Evolutionary conservation across 163 green algal genomes (phyloP).

Genomic region (Coccomyxa subellipsoidea): DNA sequence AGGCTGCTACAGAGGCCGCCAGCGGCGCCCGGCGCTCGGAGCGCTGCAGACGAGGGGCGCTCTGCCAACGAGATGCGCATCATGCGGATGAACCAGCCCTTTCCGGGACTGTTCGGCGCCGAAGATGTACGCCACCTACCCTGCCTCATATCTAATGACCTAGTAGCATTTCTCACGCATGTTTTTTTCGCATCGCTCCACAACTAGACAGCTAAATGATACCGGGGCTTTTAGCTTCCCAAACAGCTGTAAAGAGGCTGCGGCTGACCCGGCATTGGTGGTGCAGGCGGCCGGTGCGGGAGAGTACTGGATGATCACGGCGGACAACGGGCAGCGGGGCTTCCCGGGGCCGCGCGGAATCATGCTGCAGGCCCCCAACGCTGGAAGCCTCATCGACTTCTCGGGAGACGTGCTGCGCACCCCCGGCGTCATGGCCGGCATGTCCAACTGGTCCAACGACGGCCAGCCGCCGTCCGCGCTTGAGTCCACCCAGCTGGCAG

Average conservation of each 20-base stretch:
- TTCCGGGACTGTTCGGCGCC: not conserved
- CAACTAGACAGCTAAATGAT: no score
- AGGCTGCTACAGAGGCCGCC: not conserved
- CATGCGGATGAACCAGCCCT: not conserved
- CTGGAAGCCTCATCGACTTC: not conserved
- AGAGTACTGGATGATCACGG: conserved; percentile 4
- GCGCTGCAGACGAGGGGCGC: not conserved
- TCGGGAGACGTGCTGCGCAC: not conserved
- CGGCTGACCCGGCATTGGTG: no score
- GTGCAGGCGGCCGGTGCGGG: not conserved
- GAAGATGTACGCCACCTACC: not conserved
- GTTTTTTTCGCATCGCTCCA: no score
- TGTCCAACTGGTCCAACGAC: conserved; percentile 7
- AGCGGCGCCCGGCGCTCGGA: not conserved
- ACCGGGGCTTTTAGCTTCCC: no score
- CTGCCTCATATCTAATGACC: not conserved
- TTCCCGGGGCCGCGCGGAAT: not conserved
- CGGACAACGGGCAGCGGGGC: not conserved
- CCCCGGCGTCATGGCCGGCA: not conserved
- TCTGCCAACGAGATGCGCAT: not conserved
- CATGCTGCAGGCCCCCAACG: not conserved
- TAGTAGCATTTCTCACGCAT: no score
- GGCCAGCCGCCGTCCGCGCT: not conserved
- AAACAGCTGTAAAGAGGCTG: no score
- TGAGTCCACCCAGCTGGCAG: not conserved